Evolutionary conservation across 2,329 filamentous ascomycete genomes (phyloP).

Genomic region (Neopestalotiopsis sp.): DNA sequence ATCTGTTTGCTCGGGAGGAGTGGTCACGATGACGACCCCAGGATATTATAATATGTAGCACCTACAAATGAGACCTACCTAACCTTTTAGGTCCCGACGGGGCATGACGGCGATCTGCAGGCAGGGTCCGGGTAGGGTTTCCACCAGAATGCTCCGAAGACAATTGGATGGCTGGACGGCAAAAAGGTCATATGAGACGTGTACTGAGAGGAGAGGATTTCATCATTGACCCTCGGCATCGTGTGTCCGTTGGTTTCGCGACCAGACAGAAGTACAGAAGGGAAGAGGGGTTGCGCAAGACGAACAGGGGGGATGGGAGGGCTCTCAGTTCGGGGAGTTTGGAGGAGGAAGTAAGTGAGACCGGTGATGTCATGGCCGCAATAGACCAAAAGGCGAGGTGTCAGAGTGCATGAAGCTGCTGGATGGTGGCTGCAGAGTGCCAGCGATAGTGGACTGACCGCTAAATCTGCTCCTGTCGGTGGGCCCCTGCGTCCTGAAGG

Average conservation of each 20-base stretch:
- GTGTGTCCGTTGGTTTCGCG: neutral
- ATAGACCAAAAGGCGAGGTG: neutral
- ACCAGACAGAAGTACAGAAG: neutral
- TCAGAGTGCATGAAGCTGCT: neutral
- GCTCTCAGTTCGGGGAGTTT: neutral
- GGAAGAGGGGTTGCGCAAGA: neutral
- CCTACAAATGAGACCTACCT: too few species aligned
- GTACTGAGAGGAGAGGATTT: neutral
- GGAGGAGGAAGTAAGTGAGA: neutral
- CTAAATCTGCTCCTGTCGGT: neutral
- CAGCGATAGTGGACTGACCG: neutral
- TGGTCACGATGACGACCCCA: neutral
- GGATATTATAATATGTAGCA: neutral
- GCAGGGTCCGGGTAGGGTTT: neutral
- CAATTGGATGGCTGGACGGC: neutral
- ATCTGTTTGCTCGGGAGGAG: neutral
- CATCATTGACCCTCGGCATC: slow-evolving; percentile 11
- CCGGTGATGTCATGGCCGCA: slow-evolving; percentile 6
- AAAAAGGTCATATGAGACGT: neutral
- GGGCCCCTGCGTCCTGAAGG: neutral
- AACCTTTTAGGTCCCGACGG: neutral
- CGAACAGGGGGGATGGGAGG: neutral
- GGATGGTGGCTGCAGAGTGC: neutral
- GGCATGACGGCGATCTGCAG: neutral
- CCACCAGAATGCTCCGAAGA: neutral